phyloP scores from a whole-genome alignment of 345 rosid genomes.

The Brassica cretica region DNA sequence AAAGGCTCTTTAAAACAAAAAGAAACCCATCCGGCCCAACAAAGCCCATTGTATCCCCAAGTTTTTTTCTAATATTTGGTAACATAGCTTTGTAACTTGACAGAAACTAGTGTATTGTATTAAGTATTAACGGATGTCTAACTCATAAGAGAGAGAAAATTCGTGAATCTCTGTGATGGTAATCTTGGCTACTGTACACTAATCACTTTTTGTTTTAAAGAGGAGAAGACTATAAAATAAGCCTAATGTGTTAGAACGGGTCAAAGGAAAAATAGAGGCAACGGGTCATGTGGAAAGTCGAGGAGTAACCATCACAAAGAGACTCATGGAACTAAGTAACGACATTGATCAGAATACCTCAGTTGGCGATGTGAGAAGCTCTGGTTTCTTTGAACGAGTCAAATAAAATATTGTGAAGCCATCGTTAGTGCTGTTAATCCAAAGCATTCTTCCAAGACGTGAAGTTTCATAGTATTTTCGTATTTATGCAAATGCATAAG shows the following conservation, averaged over 20 bases:
- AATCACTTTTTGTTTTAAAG: too few species aligned
- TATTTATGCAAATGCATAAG: constrained; percentile 13
- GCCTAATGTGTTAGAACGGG: constrained; percentile 46
- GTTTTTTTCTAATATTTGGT: too few species aligned
- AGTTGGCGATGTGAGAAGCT: constrained; percentile 45
- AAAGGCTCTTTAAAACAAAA: neutral
- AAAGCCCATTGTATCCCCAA: neutral
- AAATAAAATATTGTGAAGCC: constrained; percentile 61
- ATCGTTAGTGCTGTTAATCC: constrained; percentile 44
- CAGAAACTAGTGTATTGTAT: neutral
- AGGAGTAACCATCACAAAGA: constrained; percentile 47
- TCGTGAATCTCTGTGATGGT: too few species aligned
- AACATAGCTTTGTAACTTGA: neutral
- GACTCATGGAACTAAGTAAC: constrained; percentile 49
- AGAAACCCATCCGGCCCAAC: neutral
- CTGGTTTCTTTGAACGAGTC: constrained; percentile 47
- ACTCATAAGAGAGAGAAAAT: too few species aligned
- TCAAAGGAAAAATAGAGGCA: constrained; percentile 53
- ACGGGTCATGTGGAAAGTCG: constrained; percentile 35
- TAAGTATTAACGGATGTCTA: neutral
- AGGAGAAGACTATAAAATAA: too few species aligned
- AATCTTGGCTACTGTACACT: too few species aligned
- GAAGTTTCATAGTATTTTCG: neutral
- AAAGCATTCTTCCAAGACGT: constrained; percentile 38
- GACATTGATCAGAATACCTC: constrained; percentile 48